Conservation (phyloP, 352 stramenopile species). For the Pythium sp. region DNA sequence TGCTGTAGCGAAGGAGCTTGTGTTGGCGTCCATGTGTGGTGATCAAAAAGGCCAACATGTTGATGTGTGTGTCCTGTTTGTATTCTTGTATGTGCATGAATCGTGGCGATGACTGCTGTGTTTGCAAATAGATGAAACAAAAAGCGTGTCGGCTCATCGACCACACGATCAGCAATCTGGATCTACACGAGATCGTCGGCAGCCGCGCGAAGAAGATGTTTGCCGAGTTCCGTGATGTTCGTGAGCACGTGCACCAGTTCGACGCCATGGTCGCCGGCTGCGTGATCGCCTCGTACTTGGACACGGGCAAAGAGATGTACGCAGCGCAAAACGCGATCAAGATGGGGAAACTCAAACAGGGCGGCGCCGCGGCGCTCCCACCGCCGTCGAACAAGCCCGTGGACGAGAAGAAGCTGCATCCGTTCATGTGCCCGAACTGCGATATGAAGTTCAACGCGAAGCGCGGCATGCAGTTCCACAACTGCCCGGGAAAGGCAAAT, state of each 20-base stretch:
- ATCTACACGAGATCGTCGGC: slow-evolving; percentile 94
- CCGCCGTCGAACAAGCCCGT: slow-evolving; percentile 72
- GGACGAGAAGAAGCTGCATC: slow-evolving; percentile 86
- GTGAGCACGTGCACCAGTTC: slow-evolving; percentile 95
- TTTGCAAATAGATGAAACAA: slow-evolving; percentile 88
- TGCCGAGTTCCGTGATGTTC: slow-evolving; percentile 94
- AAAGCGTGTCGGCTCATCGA: slow-evolving; percentile 86
- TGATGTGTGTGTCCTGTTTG: slow-evolving; percentile 10
- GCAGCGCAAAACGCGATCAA: slow-evolving; percentile 74
- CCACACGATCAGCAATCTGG: slow-evolving; percentile 93
- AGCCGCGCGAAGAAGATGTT: slow-evolving; percentile 95
- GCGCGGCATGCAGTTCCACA: slow-evolving; percentile 85
- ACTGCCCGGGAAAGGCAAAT: slow-evolving; percentile 53
- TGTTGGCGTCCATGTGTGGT: slow-evolving; percentile 5
- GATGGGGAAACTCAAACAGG: slow-evolving; percentile 56
- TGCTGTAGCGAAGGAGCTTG: not conserved
- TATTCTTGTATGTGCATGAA: slow-evolving; percentile 21
- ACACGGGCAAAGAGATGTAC: slow-evolving; percentile 87
- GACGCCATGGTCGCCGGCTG: slow-evolving; percentile 90
- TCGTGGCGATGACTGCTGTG: slow-evolving; percentile 75
- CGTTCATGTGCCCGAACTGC: slow-evolving; percentile 75
- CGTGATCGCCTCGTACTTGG: slow-evolving; percentile 85
- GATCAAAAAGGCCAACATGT: slow-evolving; percentile 18
- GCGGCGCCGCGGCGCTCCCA: slow-evolving; percentile 40
- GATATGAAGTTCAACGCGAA: slow-evolving; percentile 87